Percentiles rank a stretch among this genome's conserved stretches.
Conservation (phyloP, 768 basidiomycete species). For the Phylloporus arenicola region DNA sequence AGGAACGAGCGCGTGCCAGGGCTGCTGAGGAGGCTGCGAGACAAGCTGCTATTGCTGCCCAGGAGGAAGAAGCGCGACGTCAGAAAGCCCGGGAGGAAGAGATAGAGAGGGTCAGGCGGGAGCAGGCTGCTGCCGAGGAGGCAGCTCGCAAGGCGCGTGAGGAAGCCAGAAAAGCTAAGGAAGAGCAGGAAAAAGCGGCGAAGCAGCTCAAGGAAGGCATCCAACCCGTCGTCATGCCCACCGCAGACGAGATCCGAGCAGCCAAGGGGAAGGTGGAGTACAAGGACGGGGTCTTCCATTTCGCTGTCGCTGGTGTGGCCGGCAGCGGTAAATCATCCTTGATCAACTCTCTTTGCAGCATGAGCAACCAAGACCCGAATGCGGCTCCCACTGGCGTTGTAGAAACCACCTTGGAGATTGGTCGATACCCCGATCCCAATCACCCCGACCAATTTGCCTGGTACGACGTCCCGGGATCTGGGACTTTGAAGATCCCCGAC, state of each 20-base stretch:
- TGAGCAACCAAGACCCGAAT: conserved; percentile 18
- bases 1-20: conserved; percentile 15
- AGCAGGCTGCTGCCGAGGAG: conserved; percentile 20
- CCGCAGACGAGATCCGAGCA: conserved; percentile 20
- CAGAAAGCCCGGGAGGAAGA: conserved; percentile 19
- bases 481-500: conserved; percentile 31
- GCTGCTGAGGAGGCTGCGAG: conserved; percentile 22
- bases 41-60: conserved; percentile 20
- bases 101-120: conserved; percentile 10
- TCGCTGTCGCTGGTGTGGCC: conserved; percentile 27
- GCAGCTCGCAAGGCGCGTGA: conserved; percentile 21
- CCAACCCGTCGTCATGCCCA: conserved; percentile 29
- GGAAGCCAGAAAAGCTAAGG: conserved; percentile 17
- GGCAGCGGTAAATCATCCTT: conserved; percentile 31
- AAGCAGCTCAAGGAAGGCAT: conserved; percentile 22
- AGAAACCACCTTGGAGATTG: conserved; percentile 30
- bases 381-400: conserved; percentile 31
- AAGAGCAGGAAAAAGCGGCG: conserved; percentile 20
- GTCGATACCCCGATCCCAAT: conserved; percentile 27
- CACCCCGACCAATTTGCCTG: conserved; percentile 25
- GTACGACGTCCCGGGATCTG: conserved; percentile 37
- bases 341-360: conserved; percentile 31
- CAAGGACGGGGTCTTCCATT: conserved; percentile 26
- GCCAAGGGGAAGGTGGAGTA: conserved; percentile 24
- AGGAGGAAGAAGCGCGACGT: conserved; percentile 22